A percentile compares a stretch with the other conserved stretches of the same genome.
Evolutionary conservation across 805 yeast species (phyloP).

Genomic region (Starmerella potacharoeniae): DNA sequence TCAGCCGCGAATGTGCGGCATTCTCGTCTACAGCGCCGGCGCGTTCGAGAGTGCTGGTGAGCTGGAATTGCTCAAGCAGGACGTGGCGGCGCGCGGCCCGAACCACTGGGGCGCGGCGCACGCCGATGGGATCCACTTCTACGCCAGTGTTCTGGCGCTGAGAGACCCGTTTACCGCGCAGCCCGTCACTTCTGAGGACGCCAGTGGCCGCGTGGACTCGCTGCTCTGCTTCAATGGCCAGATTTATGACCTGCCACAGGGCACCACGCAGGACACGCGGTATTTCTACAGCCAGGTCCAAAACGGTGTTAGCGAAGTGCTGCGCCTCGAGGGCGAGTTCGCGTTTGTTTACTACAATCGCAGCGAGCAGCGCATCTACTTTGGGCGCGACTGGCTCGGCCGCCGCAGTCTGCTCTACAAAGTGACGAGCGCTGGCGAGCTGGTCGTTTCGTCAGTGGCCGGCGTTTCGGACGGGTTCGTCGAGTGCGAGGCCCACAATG

Average conservation of each 20-base stretch:
- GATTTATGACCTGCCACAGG: constrained; percentile 47
- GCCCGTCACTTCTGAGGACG: constrained; percentile 37
- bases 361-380: constrained; percentile 36
- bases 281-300: constrained; percentile 30
- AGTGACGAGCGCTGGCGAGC: constrained; percentile 18
- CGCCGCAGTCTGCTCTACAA: constrained; percentile 58
- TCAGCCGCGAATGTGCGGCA: constrained; percentile 26
- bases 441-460: constrained; percentile 14
- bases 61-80: background rate
- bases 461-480: constrained; percentile 9
- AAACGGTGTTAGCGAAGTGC: constrained; percentile 28
- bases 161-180: constrained; percentile 71
- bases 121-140: constrained; percentile 4
- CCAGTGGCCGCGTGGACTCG: constrained; percentile 7
- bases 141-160: constrained; percentile 58
- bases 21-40: constrained; percentile 19
- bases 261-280: constrained; percentile 47
- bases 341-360: constrained; percentile 44
- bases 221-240: constrained; percentile 85
- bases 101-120: constrained; percentile 16
- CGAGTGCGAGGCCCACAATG: constrained; percentile 23
- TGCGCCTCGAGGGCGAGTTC: constrained; percentile 63
- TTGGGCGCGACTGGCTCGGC: constrained; percentile 79
- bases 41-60: background rate
- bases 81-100: constrained; percentile 25